Evolutionary conservation across 306 rosid genomes (phyloP).

Genomic region (Crotalaria pallida): DNA sequence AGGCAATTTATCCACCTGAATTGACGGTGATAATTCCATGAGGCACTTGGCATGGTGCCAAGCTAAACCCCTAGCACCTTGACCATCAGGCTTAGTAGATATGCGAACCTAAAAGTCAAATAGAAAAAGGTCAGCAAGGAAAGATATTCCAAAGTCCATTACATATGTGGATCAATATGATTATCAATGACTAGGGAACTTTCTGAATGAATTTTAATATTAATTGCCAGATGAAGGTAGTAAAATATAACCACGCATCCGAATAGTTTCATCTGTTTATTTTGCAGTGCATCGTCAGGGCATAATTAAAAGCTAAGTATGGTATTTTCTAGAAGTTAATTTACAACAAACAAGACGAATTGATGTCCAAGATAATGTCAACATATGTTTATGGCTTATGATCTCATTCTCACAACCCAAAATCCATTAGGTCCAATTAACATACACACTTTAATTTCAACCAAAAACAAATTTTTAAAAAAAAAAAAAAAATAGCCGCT

Average conservation of each 20-base stretch:
- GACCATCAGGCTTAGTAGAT: constrained; percentile 70
- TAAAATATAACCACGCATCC: background rate
- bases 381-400: background rate
- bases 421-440: background rate
- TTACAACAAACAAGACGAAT: constrained; percentile 14
- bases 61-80: constrained; percentile 69
- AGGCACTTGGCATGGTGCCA: constrained; percentile 96
- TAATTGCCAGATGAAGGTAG: background rate
- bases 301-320: constrained; percentile 11
- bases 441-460: background rate
- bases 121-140: constrained; percentile 20
- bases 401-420: constrained; percentile 1
- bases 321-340: background rate
- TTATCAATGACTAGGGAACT: background rate
- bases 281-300: background rate
- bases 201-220: background rate
- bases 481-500: background rate
- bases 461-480: too few species aligned
- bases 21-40: constrained; percentile 61
- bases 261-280: background rate
- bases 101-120: constrained; percentile 61
- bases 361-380: background rate
- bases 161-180: background rate
- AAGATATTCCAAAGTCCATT: constrained; percentile 19
- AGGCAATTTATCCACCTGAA: constrained; percentile 60